Base-by-base conservation (phyloP, 306 rosid genomes). In the Quercus mongolica region DNA sequence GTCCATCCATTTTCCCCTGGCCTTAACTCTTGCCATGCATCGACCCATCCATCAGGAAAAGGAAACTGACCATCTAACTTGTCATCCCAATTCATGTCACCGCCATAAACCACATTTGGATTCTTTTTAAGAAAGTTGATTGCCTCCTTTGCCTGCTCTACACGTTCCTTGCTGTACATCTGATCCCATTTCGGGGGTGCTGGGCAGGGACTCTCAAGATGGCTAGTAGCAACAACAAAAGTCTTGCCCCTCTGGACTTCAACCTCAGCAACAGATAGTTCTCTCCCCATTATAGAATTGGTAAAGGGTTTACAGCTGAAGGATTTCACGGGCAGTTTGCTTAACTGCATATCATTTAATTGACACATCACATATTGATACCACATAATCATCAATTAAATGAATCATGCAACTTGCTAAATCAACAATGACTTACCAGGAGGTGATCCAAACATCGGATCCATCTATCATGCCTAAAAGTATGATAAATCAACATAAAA, bases 51-150 rank as follows among this genome's bases (percentile, higher is more conserved):
- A 15, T 86, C 95, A 10, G 63, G 86, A 25, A 83, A 79, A 63
- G 99, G 99, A 87, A 89, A 89, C 21, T 46, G 82, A 77, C 98
- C 98, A 56, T 95, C 99, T 82, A 74, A 73, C 88, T 95, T 91
- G 77, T 95, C 98, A 41, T 90, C 86, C 99, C 99, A 95, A 81
- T 95, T 95, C 99, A 95, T 95, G 87, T 95, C 99, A 62, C 99
- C 99, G 11, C 90, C 92, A 71, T 91, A 95, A 61, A 95, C 67
- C 85, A 90, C 97, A 28, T 95, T 95, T 14, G 86, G 92, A 67
- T 83, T 70, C 77, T 83, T 85, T 77, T 88, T 81, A 74, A 95
- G 92, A 72, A 87, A 31, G 81, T 82, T 80, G 49, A 92, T 3
- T 23, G 97, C 94, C 84, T 87, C 97, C 46, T 76, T 85, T 10